Evolutionary conservation across 805 yeast genomes (phyloP).

Genomic region (Danielozyma ontarioensis): DNA sequence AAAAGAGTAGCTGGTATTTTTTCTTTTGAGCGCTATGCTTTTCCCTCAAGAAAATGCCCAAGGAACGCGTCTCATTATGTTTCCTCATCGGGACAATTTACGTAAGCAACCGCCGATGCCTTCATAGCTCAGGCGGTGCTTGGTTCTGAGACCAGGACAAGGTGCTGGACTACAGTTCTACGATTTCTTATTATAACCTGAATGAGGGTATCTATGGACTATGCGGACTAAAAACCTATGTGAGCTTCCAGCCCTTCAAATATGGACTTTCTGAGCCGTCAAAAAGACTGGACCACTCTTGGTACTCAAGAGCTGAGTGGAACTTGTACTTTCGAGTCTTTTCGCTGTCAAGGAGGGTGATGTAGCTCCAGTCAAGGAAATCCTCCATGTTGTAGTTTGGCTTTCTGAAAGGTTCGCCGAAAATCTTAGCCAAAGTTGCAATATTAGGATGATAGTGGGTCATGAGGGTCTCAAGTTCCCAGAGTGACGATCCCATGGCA

Average conservation of each 20-base stretch:
- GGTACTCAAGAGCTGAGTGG: conserved; percentile 76
- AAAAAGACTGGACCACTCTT: conserved; percentile 41
- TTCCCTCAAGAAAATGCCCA: conserved; percentile 2
- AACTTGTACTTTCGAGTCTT: conserved; percentile 58
- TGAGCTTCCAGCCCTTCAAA: conserved; percentile 29
- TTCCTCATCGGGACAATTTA: conserved; percentile 20
- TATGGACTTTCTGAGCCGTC: conserved; percentile 12
- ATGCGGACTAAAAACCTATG: too few relatives aligned
- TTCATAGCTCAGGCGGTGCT: too few relatives aligned
- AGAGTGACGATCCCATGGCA: conserved; percentile 80
- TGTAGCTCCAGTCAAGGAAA: conserved; percentile 87
- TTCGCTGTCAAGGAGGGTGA: conserved; percentile 59
- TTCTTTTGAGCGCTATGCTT: too few relatives aligned
- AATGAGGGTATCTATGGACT: too few relatives aligned
- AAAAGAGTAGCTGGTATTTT: conserved; percentile 1
- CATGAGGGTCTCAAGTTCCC: conserved; percentile 84
- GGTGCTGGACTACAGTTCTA: too few relatives aligned
- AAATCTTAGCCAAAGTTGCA: conserved; percentile 83
- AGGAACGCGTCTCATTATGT: conserved; percentile 23
- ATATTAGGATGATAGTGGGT: conserved; percentile 93
- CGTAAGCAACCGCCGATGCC: too few relatives aligned
- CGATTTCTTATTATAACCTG: too few relatives aligned
- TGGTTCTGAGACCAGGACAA: too few relatives aligned
- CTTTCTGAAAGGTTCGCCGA: conserved; percentile 85
- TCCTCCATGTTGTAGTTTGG: conserved; percentile 87